Percentiles rank a stretch among this genome's conserved stretches.
phyloP scores from a whole-genome alignment of 164 flowering plant genomes.

The Pachysandra terminalis region DNA sequence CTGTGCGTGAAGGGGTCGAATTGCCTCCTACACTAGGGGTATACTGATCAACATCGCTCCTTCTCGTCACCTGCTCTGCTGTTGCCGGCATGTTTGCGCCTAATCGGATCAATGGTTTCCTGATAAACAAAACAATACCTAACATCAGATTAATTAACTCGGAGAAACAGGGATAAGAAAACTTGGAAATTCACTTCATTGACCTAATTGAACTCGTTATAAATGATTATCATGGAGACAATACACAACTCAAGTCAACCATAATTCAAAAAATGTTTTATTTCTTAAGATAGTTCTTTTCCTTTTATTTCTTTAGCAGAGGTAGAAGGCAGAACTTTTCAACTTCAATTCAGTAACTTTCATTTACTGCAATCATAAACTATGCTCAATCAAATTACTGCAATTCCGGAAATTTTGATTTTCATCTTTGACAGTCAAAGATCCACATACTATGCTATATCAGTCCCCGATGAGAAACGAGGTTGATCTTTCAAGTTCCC shows the following conservation, averaged over 20 bases:
- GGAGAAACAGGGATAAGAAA: not conserved
- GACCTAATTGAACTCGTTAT: not conserved
- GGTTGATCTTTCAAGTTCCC: too few relatives aligned
- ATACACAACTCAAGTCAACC: not conserved
- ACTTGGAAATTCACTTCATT: not conserved
- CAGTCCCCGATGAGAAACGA: too few relatives aligned
- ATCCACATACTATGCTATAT: too few relatives aligned
- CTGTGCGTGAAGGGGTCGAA: conserved; percentile 32
- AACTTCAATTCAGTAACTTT: not conserved
- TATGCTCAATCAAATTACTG: not conserved
- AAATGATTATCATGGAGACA: not conserved
- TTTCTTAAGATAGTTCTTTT: too few relatives aligned
- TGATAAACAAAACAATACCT: conserved; percentile 19
- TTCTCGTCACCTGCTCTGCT: conserved; percentile 62
- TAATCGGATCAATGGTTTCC: conserved; percentile 65
- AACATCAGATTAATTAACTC: too few relatives aligned
- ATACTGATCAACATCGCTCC: conserved; percentile 57
- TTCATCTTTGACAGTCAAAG: not conserved
- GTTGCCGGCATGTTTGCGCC: conserved; percentile 93
- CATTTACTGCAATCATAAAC: not conserved
- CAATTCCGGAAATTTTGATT: not conserved
- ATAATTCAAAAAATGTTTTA: too few relatives aligned
- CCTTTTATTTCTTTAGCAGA: not conserved
- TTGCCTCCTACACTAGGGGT: conserved; percentile 35
- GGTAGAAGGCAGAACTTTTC: not conserved